These are phyloP conservation scores for Cenchrus americanus DNA, from an alignment of 176 grass and related monocot species.

Conservation along the genomic window DNA sequence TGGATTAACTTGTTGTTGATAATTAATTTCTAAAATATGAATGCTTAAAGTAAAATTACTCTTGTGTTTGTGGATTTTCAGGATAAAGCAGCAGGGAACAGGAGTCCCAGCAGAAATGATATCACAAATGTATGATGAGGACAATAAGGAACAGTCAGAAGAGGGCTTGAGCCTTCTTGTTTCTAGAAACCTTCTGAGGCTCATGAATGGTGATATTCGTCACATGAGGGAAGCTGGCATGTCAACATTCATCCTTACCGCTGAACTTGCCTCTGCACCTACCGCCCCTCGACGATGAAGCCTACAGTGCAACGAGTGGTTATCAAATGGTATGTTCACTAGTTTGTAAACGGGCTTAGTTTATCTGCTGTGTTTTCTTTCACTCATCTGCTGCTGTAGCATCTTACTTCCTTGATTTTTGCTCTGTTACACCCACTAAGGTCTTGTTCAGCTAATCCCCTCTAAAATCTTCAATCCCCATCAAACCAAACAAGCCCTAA, in stretches of 20 bases:
- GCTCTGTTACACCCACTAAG: neutral
- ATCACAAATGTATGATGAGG: slow-evolving; percentile 79
- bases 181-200: slow-evolving; percentile 78
- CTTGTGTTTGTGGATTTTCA: slow-evolving; percentile 32
- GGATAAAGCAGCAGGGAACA: slow-evolving; percentile 68
- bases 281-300: slow-evolving; percentile 19
- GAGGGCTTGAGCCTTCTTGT: slow-evolving; percentile 77
- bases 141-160: slow-evolving; percentile 56
- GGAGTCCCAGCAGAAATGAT: slow-evolving; percentile 70
- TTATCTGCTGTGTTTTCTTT: neutral
- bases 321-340: slow-evolving; percentile 24
- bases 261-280: slow-evolving; percentile 66
- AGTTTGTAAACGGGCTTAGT: neutral
- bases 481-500: too few species aligned
- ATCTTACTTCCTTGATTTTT: neutral
- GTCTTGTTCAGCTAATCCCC: too few species aligned
- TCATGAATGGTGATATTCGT: slow-evolving; percentile 86
- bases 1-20: slow-evolving; percentile 23
- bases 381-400: neutral
- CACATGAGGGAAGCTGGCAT: slow-evolving; percentile 73
- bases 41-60: neutral
- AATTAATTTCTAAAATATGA: neutral
- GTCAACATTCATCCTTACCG: slow-evolving; percentile 82
- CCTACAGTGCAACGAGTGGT: neutral
- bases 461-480: too few species aligned